phyloP scores from a whole-genome alignment of 257 asterid species.

The Solanum piurae region DNA sequence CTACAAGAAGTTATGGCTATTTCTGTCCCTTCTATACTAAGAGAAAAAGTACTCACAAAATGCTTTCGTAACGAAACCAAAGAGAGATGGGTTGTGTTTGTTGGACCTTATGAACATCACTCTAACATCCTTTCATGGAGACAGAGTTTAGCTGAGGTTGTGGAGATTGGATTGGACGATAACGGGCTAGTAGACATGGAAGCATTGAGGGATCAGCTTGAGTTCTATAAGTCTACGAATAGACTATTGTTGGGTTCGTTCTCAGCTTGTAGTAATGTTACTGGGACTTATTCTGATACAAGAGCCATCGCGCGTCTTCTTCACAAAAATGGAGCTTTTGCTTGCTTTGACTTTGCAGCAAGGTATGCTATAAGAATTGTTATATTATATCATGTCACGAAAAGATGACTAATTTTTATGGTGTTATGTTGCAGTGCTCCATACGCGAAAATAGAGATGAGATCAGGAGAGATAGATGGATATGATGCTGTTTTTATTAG shows the following conservation, averaged over 20 bases:
- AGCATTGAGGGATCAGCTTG: constrained; percentile 13
- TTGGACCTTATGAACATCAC: constrained; percentile 60
- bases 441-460: not conserved
- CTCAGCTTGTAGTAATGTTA: constrained; percentile 54
- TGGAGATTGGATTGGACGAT: constrained; percentile 37
- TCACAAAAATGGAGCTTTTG: constrained; percentile 13
- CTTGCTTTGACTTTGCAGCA: not conserved
- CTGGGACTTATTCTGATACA: constrained; percentile 31
- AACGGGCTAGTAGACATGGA: constrained; percentile 27
- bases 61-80: not conserved
- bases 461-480: constrained; percentile 17
- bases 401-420: not conserved
- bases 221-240: constrained; percentile 5
- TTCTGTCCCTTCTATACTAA: constrained; percentile 18
- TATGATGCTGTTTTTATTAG: constrained; percentile 43
- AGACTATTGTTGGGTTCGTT: constrained; percentile 36
- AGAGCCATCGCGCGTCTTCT: constrained; percentile 27
- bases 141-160: constrained; percentile 49
- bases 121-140: constrained; percentile 50
- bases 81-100: constrained; percentile 40
- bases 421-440: not conserved
- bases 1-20: constrained; percentile 53
- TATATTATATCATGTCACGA: not conserved
- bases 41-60: constrained; percentile 20
- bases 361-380: not conserved